A percentile compares a stretch with the other conserved stretches of the same genome.
Conservation (phyloP, 225 moss, liverwort and hornwort genomes). For the Neckera pumila region DNA sequence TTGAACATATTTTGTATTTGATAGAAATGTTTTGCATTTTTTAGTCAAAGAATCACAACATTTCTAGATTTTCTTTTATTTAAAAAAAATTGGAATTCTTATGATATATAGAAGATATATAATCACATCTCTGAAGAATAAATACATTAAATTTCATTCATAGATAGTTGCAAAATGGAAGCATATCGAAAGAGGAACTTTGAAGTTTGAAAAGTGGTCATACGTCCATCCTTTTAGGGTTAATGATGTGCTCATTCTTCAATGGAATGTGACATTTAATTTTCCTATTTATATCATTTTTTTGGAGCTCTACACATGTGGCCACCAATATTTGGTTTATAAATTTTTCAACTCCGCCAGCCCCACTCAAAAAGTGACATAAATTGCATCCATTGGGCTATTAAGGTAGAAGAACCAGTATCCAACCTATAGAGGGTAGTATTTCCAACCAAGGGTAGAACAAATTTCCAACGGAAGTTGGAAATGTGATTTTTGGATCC, state of each 20-base stretch:
- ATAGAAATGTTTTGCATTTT: neutral
- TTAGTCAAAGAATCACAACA: neutral
- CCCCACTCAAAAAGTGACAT: too few species aligned
- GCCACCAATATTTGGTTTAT: neutral
- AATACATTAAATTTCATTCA: neutral
- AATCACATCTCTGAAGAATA: neutral
- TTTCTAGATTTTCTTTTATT: neutral
- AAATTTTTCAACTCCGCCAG: too few species aligned
- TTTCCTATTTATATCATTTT: neutral
- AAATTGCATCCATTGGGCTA: too few species aligned
- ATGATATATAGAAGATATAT: neutral
- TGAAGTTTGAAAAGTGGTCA: neutral
- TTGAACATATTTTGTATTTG: neutral
- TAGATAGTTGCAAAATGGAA: neutral
- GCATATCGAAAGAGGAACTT: neutral
- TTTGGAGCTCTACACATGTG: neutral
- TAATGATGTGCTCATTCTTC: neutral
- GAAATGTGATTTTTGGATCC: too few species aligned
- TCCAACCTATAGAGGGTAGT: too few species aligned
- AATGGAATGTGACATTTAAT: fast-evolving
- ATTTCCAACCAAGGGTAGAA: too few species aligned
- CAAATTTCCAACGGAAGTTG: too few species aligned
- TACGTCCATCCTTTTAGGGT: fast-evolving
- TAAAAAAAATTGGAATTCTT: neutral
- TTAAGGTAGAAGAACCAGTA: too few species aligned